Percentiles rank a stretch among this genome's conserved stretches.
Conservation (phyloP, 2,329 filamentous ascomycete genomes). For the Camillea tinctor region DNA sequence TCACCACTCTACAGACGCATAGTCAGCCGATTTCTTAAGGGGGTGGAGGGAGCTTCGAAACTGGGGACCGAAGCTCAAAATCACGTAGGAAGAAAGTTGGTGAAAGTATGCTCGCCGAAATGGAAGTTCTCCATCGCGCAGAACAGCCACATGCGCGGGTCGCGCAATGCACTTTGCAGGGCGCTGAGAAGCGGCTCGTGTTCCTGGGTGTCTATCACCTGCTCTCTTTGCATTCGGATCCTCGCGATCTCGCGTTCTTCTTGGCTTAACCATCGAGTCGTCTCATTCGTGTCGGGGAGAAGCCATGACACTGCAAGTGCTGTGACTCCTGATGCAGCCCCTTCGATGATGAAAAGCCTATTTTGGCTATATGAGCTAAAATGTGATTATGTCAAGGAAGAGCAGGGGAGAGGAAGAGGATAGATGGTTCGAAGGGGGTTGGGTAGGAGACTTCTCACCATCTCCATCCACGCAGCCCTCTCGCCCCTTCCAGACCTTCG, state of each 20-base stretch:
- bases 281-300: constrained; percentile 35
- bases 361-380: not conserved
- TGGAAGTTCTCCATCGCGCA: constrained; percentile 44
- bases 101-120: constrained; percentile 10
- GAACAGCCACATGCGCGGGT: constrained; percentile 51
- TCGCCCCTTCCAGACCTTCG: constrained; percentile 19
- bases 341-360: constrained; percentile 31
- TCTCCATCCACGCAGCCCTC: constrained; percentile 33
- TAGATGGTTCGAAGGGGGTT: not conserved
- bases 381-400: not conserved
- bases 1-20: constrained; percentile 10
- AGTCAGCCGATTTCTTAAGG: constrained; percentile 1
- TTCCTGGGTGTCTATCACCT: constrained; percentile 4
- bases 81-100: constrained; percentile 38
- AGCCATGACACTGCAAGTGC: constrained; percentile 33
- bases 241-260: constrained; percentile 41
- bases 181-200: constrained; percentile 43
- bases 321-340: constrained; percentile 27
- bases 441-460: constrained; percentile 15
- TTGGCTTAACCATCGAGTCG: constrained; percentile 40
- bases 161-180: constrained; percentile 44
- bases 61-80: constrained; percentile 15
- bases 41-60: no score
- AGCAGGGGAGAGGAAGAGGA: no score
- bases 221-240: constrained; percentile 29